Evolutionary conservation across 163 green algal species (phyloP), one percentile per base, ranked within the genome.

Genomic region (Smithsoniella earleae): DNA sequence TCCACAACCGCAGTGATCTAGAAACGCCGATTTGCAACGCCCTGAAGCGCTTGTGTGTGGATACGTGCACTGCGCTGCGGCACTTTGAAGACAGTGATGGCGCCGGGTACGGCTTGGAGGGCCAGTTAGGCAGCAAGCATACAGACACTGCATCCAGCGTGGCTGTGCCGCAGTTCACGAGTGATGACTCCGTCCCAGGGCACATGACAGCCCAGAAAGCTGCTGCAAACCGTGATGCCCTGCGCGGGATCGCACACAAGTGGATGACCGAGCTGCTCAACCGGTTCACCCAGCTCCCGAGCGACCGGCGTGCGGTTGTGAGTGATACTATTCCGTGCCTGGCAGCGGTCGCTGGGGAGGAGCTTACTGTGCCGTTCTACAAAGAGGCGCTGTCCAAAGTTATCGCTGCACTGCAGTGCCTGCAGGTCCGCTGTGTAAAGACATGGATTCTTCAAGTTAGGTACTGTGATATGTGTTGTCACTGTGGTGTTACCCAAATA

Each of bases 1-100:
- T 94, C 80, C 78, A 86, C 55, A 88, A 87, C 25, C 78, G 88
- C 0, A 46, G 81, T 36, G 89, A 96, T 46, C 79, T 95, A 73
- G 77, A 84, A 0, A 33, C 78, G 2, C 38, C 80, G 28, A 88
- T 95, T 20, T 86, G 82, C 66, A 34, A 74, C 5, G 86, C 80
- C 13, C 79, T 96, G n/a, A 52, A 82, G 45, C 79, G 79, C 1
- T 38, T 93, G 20, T 87, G 77, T 73, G 46, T 74, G 22, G 88
- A 96, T 79, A 85, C 82, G 25, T 10, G 77, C 2, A 46, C 22
- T 40, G 64, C 27, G 63, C 43, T 46, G 75, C 66, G 33, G 49
- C 63, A 18, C 64, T 33, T 22, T 77, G 46, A 22, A 27, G 58
- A 77, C 6, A 36, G 8, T 25, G 55, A 62, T 36, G 74, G 46